phyloP scores from a whole-genome alignment of 805 yeast genomes.

The Candida hispaniensis region DNA sequence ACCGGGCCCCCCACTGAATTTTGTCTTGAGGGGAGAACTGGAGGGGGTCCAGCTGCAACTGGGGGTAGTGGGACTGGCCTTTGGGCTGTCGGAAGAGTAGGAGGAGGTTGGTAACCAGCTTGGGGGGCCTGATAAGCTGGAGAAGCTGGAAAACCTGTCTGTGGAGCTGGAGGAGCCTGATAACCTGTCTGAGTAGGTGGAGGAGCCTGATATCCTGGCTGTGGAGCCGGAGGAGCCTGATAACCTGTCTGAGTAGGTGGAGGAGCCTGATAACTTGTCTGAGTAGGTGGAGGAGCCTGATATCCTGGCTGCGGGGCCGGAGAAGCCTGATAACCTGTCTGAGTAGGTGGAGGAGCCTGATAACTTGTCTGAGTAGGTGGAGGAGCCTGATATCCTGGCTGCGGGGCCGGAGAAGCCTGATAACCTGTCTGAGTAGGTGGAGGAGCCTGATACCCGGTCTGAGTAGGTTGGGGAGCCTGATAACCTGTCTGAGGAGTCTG shows the following conservation, averaged over 20 bases:
- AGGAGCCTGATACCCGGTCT: no score
- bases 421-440: constrained; percentile 15
- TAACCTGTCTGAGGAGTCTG: constrained; percentile 16
- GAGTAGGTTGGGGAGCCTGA: constrained; percentile 3
- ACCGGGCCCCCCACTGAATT: no score
- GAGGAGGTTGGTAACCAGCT: no score
- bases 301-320: background rate
- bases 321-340: background rate
- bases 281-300: background rate
- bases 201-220: constrained; percentile 14
- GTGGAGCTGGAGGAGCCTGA: constrained; percentile 13
- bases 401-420: constrained; percentile 10
- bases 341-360: constrained; percentile 25
- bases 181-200: constrained; percentile 6
- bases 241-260: constrained; percentile 6
- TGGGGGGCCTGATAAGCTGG: no score
- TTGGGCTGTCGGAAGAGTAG: no score
- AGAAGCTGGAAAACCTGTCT: no score
- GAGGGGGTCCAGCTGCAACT: no score
- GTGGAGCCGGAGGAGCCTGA: constrained; percentile 13
- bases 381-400: background rate
- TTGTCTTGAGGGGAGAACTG: no score
- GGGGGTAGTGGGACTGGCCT: no score
- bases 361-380: constrained; percentile 21
- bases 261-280: no score